Evolutionary conservation across 140 eudicot genomes (phyloP), one percentile per base, ranked within the genome.

Genomic region (Senecio squalidus): DNA sequence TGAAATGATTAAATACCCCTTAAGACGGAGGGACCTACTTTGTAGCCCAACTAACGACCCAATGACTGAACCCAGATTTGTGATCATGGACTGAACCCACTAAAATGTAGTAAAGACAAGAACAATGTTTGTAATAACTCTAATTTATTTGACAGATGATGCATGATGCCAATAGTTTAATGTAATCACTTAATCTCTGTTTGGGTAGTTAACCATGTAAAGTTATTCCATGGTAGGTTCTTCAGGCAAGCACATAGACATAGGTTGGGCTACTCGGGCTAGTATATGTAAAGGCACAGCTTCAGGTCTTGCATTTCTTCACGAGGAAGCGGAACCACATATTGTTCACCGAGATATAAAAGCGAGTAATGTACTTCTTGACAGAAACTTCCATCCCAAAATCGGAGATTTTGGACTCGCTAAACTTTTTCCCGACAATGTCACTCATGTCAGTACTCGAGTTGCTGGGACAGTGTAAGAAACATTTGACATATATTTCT

Each of bases 361-460:
- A 66, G 86, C 96, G 14, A 77, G 89, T 63, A 87, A 87, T 30
- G 72, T 87, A 33, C 94, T 89, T 74, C 86, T 89, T 49, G 97
- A 85, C 62, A 76, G 62, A 57, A 65, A 68, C 62, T 83, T 82
- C 64, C 57, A 54, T 47, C 94, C 97, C 36, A 89, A 82, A 72
- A 89, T 89, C 4, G 94, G 88, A 60, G 95, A 84, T 59, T 89
- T 89, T 69, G 97, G 92, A 25, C 73, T 85, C 49, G 95, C 95
- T 0, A 82, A 83, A 54, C 83, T 85, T n/a, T 85, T 89, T 36
- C 95, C 93, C 0, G 94, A 89, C 46, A 80, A 85, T 71, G 82
- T 82, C 72, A 80, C 95, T 58, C 94, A 85, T 70, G 51, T 80
- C 28, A 85, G 95, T 49, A 80, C 93, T 25, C 65, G 93, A 47